phyloP scores from a whole-genome alignment of 306 rosid species.

The Cucurbita maxima region DNA sequence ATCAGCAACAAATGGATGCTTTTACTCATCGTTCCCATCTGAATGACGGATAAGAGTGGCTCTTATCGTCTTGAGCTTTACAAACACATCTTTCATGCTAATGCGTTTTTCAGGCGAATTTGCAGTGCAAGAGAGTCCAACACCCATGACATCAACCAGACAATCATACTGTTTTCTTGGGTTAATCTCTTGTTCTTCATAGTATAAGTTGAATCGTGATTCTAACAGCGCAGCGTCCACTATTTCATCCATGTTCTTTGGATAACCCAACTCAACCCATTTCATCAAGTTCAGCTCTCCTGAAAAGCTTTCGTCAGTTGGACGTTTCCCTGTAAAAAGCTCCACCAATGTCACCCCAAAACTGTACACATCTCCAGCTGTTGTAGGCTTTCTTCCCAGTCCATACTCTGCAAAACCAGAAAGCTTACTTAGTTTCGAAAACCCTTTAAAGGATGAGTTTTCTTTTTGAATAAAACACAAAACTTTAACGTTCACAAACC shows the following conservation, averaged over 20 bases:
- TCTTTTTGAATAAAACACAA: background rate
- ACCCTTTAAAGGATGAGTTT: background rate
- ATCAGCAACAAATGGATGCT: background rate
- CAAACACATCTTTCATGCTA: slow-evolving; percentile 29
- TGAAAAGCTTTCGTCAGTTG: slow-evolving; percentile 37
- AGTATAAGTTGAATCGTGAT: background rate
- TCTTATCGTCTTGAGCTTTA: slow-evolving; percentile 24
- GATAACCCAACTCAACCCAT: slow-evolving; percentile 41
- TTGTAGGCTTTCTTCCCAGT: slow-evolving; percentile 38
- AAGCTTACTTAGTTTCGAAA: background rate
- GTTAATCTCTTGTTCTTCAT: background rate
- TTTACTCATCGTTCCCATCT: background rate
- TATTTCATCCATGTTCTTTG: slow-evolving; percentile 17
- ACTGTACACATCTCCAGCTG: slow-evolving; percentile 64
- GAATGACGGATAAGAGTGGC: background rate
- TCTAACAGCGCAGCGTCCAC: slow-evolving; percentile 32
- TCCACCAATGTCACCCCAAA: slow-evolving; percentile 50
- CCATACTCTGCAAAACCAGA: slow-evolving; percentile 43
- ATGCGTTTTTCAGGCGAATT: slow-evolving; percentile 36
- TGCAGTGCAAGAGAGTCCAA: slow-evolving; percentile 42
- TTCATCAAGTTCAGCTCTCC: slow-evolving; percentile 32
- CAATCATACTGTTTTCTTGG: slow-evolving; percentile 12
- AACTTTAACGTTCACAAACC: slow-evolving; percentile 25
- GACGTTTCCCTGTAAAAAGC: slow-evolving; percentile 43
- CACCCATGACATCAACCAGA: slow-evolving; percentile 20